Evolutionary conservation across 1,284 basidiomycete species (phyloP), one percentile per base, ranked within the genome.

Genomic region (Vanrija sp.): DNA sequence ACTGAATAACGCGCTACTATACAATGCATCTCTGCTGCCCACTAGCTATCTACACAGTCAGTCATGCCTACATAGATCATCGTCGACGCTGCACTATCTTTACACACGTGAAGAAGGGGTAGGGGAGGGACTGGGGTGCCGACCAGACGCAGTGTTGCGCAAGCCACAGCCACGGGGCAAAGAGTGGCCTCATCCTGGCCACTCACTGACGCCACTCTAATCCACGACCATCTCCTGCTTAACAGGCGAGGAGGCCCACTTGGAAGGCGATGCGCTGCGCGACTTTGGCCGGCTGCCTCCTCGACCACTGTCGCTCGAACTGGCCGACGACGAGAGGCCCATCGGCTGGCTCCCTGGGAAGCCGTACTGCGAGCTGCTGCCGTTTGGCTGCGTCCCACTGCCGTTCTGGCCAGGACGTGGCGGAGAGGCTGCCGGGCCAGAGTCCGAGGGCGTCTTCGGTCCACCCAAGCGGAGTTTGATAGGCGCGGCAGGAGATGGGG

Each of bases 181-280:
- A 34, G 7, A 34, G 5, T 15, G 9, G 34, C 34, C 34, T 12
- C 34, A 34, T 5, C 9, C 34, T 34, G 34, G 34, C 34, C 34
- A 34, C 28, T 28, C 28, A 28, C 28, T 7, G 7, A 3, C 12
- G 34, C 34, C 34, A 34, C 34, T n/a, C 43, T 38, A 55, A 23
- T 56, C 55, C 46, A 51, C 38, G 49, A 56, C 51, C n/a, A 46
- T 19, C 44, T 59, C 57, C 28, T 52, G 57, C 51, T 55, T 55
- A 9, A 52, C 43, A 19, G 57, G 57, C 43, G 34, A 34, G 1
- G 9, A 8, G 34, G 12, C 6, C 34, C 34, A 34, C 34, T 34
- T 34, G 10, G 34, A 34, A 5, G 34, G 34, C 6, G 50, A 54
- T 38, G 34, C 43, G 46, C 49, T 55, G 9, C 43, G 34, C 42